A percentile compares a stretch with the other conserved stretches of the same genome.
These are phyloP conservation scores for Breynia disticha DNA, from an alignment of 441 rosid genomes.

Conservation along the genomic window DNA sequence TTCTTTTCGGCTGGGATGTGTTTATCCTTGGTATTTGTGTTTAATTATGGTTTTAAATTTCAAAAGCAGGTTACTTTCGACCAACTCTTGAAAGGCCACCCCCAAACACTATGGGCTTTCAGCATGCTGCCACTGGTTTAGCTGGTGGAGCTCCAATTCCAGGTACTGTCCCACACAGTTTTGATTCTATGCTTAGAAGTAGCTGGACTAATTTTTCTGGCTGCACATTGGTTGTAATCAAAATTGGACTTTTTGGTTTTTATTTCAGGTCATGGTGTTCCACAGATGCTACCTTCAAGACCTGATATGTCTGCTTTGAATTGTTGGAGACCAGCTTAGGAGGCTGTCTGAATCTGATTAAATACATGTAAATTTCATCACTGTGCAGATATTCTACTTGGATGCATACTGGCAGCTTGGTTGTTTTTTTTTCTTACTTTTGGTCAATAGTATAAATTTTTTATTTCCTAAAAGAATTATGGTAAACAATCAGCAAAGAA, in stretches of 20 bases:
- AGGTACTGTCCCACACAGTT: too few relatives aligned
- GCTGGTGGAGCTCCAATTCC: slow-evolving; percentile 61
- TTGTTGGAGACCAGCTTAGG: slow-evolving; percentile 90
- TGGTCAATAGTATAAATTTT: too few relatives aligned
- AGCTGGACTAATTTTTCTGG: background rate
- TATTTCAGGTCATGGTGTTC: slow-evolving; percentile 65
- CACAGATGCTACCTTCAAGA: slow-evolving; percentile 67
- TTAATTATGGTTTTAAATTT: slow-evolving; percentile 8
- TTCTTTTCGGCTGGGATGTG: background rate
- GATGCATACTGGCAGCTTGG: background rate
- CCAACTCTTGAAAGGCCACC: slow-evolving; percentile 63
- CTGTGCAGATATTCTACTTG: background rate
- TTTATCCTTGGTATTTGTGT: background rate
- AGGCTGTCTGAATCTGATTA: slow-evolving; percentile 18
- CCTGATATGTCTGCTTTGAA: slow-evolving; percentile 70
- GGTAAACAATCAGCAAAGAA: too few relatives aligned
- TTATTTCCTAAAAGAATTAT: too few relatives aligned
- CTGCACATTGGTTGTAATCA: background rate
- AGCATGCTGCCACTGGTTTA: slow-evolving; percentile 42
- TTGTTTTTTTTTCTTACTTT: too few relatives aligned
- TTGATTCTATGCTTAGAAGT: background rate
- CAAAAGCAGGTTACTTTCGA: slow-evolving; percentile 59
- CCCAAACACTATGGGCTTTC: slow-evolving; percentile 55
- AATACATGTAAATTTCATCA: slow-evolving; percentile 23
- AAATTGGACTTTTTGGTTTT: slow-evolving; percentile 13